Evolutionary conservation across 495 filamentous ascomycete species (phyloP), one percentile per base, ranked within the genome.

Genomic region (Aspergillus bertholletiae): DNA sequence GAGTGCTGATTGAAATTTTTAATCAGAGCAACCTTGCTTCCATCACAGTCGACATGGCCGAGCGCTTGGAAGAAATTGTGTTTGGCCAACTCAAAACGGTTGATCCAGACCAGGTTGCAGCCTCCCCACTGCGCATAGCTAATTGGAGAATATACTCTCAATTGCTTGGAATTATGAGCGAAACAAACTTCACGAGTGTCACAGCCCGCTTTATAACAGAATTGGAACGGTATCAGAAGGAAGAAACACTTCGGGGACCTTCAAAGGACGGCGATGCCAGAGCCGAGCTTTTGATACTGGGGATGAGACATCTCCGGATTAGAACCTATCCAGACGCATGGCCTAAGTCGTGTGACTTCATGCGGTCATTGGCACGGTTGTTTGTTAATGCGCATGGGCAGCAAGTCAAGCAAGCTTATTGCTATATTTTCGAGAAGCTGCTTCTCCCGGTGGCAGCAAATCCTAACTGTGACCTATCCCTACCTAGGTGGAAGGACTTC

Each of bases 61-160:
- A 89, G 45, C 89, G 89, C 47, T 77, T 98, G 15, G 93, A 97
- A 68, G 88, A 86, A 43, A 96, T 97, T 45, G 95, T 97, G 47
- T 98, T 97, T 68, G 85, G 86, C 28, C 93, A 96, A 64, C 74
- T 98, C 17, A 92, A 89, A 63, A 86, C 83, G 17, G 87, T 89
- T n/a, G 92, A 97, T 43, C 84, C 87, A 0, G 90, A 96, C 7
- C 84, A 88, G 61, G 78, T 97, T 13, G 76, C 85, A 18, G 78
- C 80, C 11, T 96, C 90, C 2, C 84, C 89, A 5, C 80, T 96
- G 7, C 87, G 89, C 55, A 82, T 92, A 73, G 87, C 94, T 15
- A 97, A 97, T 67, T 97, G 94, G 94, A 87, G 87, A 51, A 85
- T 97, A 12, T 96, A 96, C 62, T 86, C 88, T 22, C 90, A 96